Percentiles rank a stretch among this genome's conserved stretches.
These are phyloP conservation scores for Cyclocybe aegerita DNA, from an alignment of 768 basidiomycete species.

Conservation along the genomic window DNA sequence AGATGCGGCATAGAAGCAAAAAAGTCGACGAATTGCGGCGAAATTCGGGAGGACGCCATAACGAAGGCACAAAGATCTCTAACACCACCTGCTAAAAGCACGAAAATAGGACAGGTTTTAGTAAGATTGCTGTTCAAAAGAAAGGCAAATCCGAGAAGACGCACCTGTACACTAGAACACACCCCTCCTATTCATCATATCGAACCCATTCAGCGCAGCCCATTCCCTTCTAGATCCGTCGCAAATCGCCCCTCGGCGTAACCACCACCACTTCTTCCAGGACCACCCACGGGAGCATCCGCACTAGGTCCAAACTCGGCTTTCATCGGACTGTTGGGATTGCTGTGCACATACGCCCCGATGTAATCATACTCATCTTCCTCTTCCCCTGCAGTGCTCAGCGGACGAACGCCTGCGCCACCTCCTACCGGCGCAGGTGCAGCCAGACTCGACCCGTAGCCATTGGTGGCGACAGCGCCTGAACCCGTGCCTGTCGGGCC, in stretches of 20 bases:
- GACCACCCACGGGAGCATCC: conserved; percentile 7
- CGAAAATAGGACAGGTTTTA: too few relatives aligned
- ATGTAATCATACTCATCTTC: conserved; percentile 60
- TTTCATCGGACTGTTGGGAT: conserved; percentile 17
- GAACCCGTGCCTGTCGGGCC: too few relatives aligned
- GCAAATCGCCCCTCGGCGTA: conserved; percentile 20
- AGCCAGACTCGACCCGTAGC: not conserved
- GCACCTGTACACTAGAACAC: too few relatives aligned
- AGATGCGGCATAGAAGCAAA: too few relatives aligned
- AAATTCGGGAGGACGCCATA: too few relatives aligned
- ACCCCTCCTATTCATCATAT: too few relatives aligned
- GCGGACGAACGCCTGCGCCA: conserved; percentile 10
- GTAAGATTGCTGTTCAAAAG: too few relatives aligned
- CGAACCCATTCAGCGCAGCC: conserved; percentile 1
- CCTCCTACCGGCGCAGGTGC: conserved; percentile 5
- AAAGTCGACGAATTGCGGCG: too few relatives aligned
- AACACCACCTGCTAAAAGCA: too few relatives aligned
- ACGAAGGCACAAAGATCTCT: too few relatives aligned
- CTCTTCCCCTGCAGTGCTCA: conserved; percentile 20
- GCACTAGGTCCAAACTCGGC: conserved; percentile 13
- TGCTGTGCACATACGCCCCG: conserved; percentile 46
- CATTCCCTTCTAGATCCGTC: conserved; percentile 11
- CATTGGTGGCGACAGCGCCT: too few relatives aligned
- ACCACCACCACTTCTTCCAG: conserved; percentile 13
- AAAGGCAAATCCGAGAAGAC: too few relatives aligned